Evolutionary conservation across 2,329 filamentous ascomycete genomes (phyloP).

Genomic region (Ophiosphaerella narmari): DNA sequence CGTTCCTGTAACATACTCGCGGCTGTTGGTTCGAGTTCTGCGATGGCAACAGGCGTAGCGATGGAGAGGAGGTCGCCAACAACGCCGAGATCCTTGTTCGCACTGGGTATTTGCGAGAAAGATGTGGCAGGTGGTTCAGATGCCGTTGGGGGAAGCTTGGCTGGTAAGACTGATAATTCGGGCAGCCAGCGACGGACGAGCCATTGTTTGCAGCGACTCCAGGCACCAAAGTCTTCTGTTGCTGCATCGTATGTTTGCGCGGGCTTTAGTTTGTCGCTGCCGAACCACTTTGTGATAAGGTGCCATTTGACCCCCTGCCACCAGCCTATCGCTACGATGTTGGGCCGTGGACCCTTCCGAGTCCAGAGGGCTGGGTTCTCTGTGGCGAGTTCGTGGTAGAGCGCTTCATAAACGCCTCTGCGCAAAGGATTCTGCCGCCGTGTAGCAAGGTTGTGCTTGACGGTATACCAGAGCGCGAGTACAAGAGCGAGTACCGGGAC

Average conservation of each 20-base stretch:
- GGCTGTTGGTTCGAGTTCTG: constrained; percentile 43
- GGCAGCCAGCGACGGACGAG: constrained; percentile 50
- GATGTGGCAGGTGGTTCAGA: background rate
- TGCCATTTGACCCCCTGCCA: constrained; percentile 53
- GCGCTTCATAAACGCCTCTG: constrained; percentile 56
- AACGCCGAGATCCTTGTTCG: constrained; percentile 31
- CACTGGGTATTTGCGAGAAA: constrained; percentile 1
- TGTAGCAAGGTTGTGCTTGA: constrained; percentile 52
- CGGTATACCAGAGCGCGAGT: constrained; percentile 52
- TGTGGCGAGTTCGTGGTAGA: constrained; percentile 55
- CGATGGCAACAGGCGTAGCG: constrained; percentile 44
- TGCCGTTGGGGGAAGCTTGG: background rate
- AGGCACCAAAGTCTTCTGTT: constrained; percentile 47
- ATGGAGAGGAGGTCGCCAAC: constrained; percentile 41
- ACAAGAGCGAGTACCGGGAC: constrained; percentile 54
- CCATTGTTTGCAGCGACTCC: constrained; percentile 46
- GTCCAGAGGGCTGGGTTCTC: constrained; percentile 55
- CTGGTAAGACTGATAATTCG: constrained; percentile 35
- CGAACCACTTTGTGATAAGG: constrained; percentile 54
- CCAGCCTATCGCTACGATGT: constrained; percentile 48
- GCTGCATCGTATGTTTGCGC: constrained; percentile 37
- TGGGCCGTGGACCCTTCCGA: constrained; percentile 50
- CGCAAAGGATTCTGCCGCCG: constrained; percentile 52
- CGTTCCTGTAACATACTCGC: constrained; percentile 31
- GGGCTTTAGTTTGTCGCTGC: constrained; percentile 47